Base-by-base conservation (phyloP, 768 basidiomycete species). In the Chiua virens region DNA sequence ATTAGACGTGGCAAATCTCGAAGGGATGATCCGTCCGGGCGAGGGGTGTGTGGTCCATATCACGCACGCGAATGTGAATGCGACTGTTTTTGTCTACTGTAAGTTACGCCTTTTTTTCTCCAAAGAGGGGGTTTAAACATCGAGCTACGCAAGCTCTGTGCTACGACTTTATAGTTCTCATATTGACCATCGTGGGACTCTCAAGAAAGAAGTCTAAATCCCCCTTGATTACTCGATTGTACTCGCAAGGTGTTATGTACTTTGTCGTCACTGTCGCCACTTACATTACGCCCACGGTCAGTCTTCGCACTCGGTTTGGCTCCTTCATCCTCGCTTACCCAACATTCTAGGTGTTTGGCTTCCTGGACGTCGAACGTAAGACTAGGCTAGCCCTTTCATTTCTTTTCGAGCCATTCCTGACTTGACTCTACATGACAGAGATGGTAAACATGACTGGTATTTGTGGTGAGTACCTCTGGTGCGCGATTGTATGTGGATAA, bases 91-190 rank as follows among this genome's bases (percentile, higher is more conserved):
- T 8, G 8, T 54, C 9, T 67, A 67, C 42, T 47, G 65, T 67
- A 13, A 45, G 67, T 46, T 8, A 11, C 9, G 4, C 28, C 7
- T 3, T 17, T 17, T 17, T 45, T 28, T 5, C 14, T 0, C 14
- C 50, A n/a, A 8, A 8, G 27, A 14, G 2, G 11, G n/a, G 32
- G 34, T 53, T 21, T 37, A 58, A n/a, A 48, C 30, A 10, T 21
- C 9, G 11, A 38, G 47, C 23, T 11, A 30, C 2, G 18, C n/a
- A 56, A 67, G 65, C 65, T 10, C 28, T 54, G 36, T 46, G 42
- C 21, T 67, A 55, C 18, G 57, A 69, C 28, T 47, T 58, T n/a
- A 2, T 60, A 3, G 47, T 67, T 15, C 39, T 67, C n/a, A 21
- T 57, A 4, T 27, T 69, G 14, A 52, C 56, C 7, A 25, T 60